Conservation (phyloP, 306 rosid species). For the Leucaena leucocephala region DNA sequence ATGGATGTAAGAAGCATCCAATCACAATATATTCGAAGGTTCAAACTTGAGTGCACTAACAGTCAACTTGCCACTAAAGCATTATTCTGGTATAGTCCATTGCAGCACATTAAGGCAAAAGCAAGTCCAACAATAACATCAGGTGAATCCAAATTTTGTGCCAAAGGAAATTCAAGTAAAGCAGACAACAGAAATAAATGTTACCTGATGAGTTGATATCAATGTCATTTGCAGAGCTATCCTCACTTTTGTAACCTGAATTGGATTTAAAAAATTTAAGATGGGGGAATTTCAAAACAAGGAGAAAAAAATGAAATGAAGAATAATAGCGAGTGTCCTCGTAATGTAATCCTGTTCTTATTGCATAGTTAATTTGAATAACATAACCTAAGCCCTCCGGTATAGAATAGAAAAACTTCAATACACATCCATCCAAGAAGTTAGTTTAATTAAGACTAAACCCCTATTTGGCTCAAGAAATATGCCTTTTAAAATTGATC, state of each 20-base stretch:
- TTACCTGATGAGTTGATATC: constrained; percentile 60
- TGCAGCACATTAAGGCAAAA: background rate
- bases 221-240: constrained; percentile 64
- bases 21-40: background rate
- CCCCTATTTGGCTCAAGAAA: background rate
- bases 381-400: background rate
- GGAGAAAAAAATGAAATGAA: background rate
- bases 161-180: constrained; percentile 24
- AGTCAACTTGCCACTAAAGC: background rate
- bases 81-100: background rate
- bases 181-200: constrained; percentile 32
- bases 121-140: background rate
- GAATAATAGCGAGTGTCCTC: constrained; percentile 3
- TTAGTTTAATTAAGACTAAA: background rate
- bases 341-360: background rate
- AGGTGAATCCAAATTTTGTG: background rate
- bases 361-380: background rate
- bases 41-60: background rate
- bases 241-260: constrained; percentile 78
- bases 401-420: background rate
- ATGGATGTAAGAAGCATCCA: background rate
- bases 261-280: background rate
- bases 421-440: background rate
- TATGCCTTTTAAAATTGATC: too few relatives aligned
- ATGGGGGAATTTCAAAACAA: background rate